Evolutionary conservation across 495 filamentous ascomycete species (phyloP).

Genomic region (Lineolata rhizophorae): DNA sequence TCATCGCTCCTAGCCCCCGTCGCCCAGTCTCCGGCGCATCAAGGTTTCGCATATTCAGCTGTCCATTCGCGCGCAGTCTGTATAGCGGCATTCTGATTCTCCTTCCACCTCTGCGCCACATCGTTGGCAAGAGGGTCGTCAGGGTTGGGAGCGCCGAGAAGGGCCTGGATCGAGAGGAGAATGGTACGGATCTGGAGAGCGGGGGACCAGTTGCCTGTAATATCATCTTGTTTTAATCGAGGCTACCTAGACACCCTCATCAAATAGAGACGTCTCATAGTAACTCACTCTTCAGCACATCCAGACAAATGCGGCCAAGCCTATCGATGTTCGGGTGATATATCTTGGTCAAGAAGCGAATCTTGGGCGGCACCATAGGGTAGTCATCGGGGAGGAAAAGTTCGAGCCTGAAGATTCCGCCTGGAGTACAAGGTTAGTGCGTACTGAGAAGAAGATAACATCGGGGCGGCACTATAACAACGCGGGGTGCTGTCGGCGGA

Average conservation of each 20-base stretch:
- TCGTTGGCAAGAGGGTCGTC: slow-evolving; percentile 94
- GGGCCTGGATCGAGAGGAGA: slow-evolving; percentile 86
- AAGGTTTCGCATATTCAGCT: slow-evolving; percentile 51
- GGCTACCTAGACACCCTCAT: background rate
- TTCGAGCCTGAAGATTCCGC: slow-evolving; percentile 90
- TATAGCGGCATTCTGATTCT: slow-evolving; percentile 78
- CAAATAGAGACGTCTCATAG: background rate
- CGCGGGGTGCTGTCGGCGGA: background rate
- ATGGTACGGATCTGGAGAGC: slow-evolving; percentile 96
- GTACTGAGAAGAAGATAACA: background rate
- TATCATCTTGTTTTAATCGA: slow-evolving; percentile 1
- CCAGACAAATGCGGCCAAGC: slow-evolving; percentile 86
- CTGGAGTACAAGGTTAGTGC: slow-evolving; percentile 20
- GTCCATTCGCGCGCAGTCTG: slow-evolving; percentile 83
- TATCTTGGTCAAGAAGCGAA: slow-evolving; percentile 95
- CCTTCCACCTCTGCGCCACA: slow-evolving; percentile 95
- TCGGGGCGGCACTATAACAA: slow-evolving; percentile 1
- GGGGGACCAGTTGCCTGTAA: slow-evolving; percentile 92
- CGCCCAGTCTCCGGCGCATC: no score
- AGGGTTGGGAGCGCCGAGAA: slow-evolving; percentile 90
- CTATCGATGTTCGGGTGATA: slow-evolving; percentile 99
- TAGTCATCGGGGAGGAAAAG: slow-evolving; percentile 99
- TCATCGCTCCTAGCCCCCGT: no score
- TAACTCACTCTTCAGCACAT: slow-evolving; percentile 80
- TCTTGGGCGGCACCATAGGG: slow-evolving; percentile 96